Conservation (phyloP, 768 basidiomycete species). For the Trametes gibbosa region DNA sequence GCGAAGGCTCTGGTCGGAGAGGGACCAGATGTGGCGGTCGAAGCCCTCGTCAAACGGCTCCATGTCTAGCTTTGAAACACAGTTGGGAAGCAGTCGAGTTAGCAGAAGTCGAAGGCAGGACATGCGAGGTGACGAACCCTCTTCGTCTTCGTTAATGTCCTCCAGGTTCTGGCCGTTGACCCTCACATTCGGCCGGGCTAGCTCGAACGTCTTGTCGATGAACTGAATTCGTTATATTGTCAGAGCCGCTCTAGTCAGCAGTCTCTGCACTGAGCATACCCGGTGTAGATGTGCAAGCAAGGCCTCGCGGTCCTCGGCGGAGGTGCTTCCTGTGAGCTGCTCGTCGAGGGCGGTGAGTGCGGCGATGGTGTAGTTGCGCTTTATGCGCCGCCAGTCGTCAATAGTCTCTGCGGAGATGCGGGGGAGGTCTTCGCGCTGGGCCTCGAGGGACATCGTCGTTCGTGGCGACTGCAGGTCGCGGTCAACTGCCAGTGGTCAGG, state of each 20-base stretch:
- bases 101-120: neutral
- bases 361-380: constrained; percentile 48
- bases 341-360: constrained; percentile 46
- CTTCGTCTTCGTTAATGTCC: constrained; percentile 52
- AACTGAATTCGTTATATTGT: constrained; percentile 40
- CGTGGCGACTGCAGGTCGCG: neutral
- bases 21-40: constrained; percentile 77
- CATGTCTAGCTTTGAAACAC: constrained; percentile 17
- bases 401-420: constrained; percentile 65
- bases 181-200: constrained; percentile 69
- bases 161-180: constrained; percentile 80
- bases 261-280: constrained; percentile 32
- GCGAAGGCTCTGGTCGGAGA: constrained; percentile 70
- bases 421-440: constrained; percentile 40
- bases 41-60: constrained; percentile 87
- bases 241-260: neutral
- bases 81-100: neutral
- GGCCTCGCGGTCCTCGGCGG: constrained; percentile 43
- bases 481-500: neutral
- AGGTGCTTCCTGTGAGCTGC: constrained; percentile 40
- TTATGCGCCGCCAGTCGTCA: constrained; percentile 64
- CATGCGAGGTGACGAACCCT: constrained; percentile 37
- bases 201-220: constrained; percentile 57
- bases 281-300: constrained; percentile 50
- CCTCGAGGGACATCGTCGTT: constrained; percentile 26